phyloP scores from a whole-genome alignment of 768 basidiomycete genomes.

The Mycena filopes region DNA sequence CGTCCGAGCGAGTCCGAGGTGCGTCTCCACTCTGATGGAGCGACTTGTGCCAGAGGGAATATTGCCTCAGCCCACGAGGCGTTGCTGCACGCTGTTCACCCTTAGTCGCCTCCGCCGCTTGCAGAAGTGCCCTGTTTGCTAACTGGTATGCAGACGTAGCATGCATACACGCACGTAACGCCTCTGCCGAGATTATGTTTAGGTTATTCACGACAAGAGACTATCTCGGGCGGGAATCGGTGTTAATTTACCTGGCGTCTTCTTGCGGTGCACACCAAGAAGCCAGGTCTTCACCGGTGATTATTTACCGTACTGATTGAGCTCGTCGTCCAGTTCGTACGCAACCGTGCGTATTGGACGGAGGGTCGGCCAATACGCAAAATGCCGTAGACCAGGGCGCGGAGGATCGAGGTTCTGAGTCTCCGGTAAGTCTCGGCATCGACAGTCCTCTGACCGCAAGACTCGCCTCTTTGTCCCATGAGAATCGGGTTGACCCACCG shows the following conservation, averaged over 20 bases:
- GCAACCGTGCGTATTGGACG: slow-evolving; percentile 89
- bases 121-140: background rate
- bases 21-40: slow-evolving; percentile 64
- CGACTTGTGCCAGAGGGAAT: slow-evolving; percentile 78
- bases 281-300: slow-evolving; percentile 12
- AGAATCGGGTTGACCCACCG: slow-evolving; percentile 89
- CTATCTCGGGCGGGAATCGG: slow-evolving; percentile 90
- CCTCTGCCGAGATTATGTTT: slow-evolving; percentile 16
- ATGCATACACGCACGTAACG: slow-evolving; percentile 80
- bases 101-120: slow-evolving; percentile 42
- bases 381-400: slow-evolving; percentile 89
- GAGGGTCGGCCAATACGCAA: slow-evolving; percentile 97
- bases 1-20: slow-evolving; percentile 97
- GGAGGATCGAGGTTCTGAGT: slow-evolving; percentile 85
- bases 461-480: slow-evolving; percentile 92
- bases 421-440: slow-evolving; percentile 70
- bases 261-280: slow-evolving; percentile 74
- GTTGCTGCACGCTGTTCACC: slow-evolving; percentile 96
- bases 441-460: slow-evolving; percentile 73
- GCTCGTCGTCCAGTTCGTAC: too few relatives aligned
- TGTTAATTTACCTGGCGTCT: slow-evolving; percentile 92
- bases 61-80: slow-evolving; percentile 89
- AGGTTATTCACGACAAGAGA: slow-evolving; percentile 66
- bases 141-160: slow-evolving; percentile 61
- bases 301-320: background rate